Percentiles rank a stretch among this genome's conserved stretches.
Evolutionary conservation across 345 rosid species (phyloP).

Genomic region (Gossypium longicalyx): DNA sequence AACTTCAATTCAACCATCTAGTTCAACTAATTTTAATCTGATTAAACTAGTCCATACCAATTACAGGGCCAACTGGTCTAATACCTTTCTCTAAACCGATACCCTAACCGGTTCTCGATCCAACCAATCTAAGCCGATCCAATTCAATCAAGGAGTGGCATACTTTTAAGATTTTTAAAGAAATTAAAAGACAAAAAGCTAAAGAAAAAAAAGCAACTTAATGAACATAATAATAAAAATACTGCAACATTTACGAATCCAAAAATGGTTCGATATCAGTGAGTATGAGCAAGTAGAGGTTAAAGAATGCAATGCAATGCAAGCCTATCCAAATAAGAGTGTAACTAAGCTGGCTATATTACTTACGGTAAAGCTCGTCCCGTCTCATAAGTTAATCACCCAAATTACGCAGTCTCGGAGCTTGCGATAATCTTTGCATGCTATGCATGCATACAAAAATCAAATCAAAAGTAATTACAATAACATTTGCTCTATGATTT

Average conservation of each 20-base stretch:
- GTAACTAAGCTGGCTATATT: background rate
- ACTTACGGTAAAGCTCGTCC: background rate
- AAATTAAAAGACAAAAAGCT: background rate
- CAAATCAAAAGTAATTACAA: slow-evolving; percentile 4
- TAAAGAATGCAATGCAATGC: background rate
- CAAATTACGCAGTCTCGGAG: background rate
- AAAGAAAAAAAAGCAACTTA: background rate
- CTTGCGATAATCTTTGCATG: background rate
- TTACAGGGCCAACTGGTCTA: too few species aligned
- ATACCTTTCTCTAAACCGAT: too few species aligned
- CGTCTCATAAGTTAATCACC: background rate
- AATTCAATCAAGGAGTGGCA: too few species aligned
- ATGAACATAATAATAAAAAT: background rate
- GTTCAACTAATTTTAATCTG: too few species aligned
- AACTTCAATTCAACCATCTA: too few species aligned
- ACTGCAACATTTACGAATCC: background rate
- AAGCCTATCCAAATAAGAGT: background rate
- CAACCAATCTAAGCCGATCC: too few species aligned
- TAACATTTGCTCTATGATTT: slow-evolving; percentile 5
- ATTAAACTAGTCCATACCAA: too few species aligned
- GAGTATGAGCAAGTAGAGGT: background rate
- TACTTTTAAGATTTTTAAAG: background rate
- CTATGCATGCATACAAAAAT: background rate
- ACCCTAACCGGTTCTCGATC: too few species aligned
- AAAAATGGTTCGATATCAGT: background rate